These are phyloP conservation scores for Geotrichum carabidarum DNA, from an alignment of 1,139 yeast species.

Conservation along the genomic window DNA sequence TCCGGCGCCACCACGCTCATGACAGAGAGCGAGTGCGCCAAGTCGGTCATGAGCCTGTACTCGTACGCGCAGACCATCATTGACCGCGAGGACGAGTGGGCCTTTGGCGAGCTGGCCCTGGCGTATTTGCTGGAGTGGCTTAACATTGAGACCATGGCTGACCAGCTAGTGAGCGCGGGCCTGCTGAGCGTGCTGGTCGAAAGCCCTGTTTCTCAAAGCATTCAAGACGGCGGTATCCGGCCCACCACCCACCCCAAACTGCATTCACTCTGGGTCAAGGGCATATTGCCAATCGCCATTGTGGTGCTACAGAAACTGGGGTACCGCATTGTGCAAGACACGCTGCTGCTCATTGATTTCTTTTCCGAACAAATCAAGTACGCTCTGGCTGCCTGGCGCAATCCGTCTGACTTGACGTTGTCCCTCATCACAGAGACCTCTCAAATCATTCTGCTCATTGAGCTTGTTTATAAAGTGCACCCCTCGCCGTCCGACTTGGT, in stretches of 20 bases:
- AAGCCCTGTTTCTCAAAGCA: constrained; percentile 61
- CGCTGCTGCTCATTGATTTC: constrained; percentile 56
- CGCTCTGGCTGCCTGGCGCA: constrained; percentile 66
- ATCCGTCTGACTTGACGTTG: constrained; percentile 56
- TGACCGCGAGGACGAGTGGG: constrained; percentile 42
- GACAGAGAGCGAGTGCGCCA: constrained; percentile 56
- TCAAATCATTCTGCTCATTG: constrained; percentile 64
- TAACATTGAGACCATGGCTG: constrained; percentile 59
- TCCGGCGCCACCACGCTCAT: constrained; percentile 51
- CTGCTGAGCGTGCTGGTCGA: constrained; percentile 66
- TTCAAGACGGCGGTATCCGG: constrained; percentile 61
- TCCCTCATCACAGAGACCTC: constrained; percentile 72
- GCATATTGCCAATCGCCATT: constrained; percentile 64
- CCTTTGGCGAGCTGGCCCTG: constrained; percentile 69
- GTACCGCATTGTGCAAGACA: constrained; percentile 56
- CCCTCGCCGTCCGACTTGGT: constrained; percentile 29
- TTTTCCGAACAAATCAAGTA: constrained; percentile 60
- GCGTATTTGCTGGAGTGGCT: constrained; percentile 67
- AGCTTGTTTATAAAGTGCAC: constrained; percentile 45
- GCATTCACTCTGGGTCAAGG: constrained; percentile 78
- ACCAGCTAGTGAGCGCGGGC: constrained; percentile 59
- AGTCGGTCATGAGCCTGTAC: constrained; percentile 59
- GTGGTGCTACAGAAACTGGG: constrained; percentile 61
- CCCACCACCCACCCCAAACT: constrained; percentile 50
- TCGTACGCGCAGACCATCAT: constrained; percentile 51